A percentile compares a stretch with the other conserved stretches of the same genome.
Evolutionary conservation across 2,329 filamentous ascomycete species (phyloP).

Genomic region (Fusarium napiforme): DNA sequence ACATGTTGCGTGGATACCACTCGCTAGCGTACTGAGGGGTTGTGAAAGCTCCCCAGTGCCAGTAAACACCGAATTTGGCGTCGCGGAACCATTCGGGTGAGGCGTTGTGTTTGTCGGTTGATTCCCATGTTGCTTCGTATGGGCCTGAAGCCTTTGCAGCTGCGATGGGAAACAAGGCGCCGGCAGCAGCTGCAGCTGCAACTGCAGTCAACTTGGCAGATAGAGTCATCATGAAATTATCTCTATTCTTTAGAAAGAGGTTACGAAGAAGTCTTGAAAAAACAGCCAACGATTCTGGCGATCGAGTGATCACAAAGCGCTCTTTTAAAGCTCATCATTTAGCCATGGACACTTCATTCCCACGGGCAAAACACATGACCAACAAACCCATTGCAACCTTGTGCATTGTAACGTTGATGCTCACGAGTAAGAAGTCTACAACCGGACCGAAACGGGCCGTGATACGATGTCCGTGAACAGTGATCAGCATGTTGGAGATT

Average conservation of each 20-base stretch:
- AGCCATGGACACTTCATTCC: accelerated
- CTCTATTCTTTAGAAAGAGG: too few species aligned
- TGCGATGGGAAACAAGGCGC: neutral
- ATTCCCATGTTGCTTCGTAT: slow-evolving; percentile 23
- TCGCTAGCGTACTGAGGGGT: slow-evolving; percentile 20
- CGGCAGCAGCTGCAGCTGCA: neutral
- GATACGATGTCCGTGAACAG: neutral
- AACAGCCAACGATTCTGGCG: neutral
- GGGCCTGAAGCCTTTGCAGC: neutral
- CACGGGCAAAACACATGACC: neutral
- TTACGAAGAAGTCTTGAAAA: neutral
- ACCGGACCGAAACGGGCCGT: neutral
- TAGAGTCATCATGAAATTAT: neutral
- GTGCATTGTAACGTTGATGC: neutral
- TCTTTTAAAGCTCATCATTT: neutral
- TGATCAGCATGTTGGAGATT: neutral
- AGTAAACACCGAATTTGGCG: slow-evolving; percentile 24
- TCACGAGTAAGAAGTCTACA: neutral
- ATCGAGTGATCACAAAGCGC: neutral
- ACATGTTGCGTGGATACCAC: slow-evolving; percentile 29
- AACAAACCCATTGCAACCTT: neutral
- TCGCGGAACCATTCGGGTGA: slow-evolving; percentile 24
- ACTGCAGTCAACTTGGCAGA: neutral
- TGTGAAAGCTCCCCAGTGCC: slow-evolving; percentile 28
- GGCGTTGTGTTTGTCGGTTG: slow-evolving; percentile 17